Conservation (phyloP, 2,329 filamentous ascomycete genomes). For the Chlorencoelia australis region DNA sequence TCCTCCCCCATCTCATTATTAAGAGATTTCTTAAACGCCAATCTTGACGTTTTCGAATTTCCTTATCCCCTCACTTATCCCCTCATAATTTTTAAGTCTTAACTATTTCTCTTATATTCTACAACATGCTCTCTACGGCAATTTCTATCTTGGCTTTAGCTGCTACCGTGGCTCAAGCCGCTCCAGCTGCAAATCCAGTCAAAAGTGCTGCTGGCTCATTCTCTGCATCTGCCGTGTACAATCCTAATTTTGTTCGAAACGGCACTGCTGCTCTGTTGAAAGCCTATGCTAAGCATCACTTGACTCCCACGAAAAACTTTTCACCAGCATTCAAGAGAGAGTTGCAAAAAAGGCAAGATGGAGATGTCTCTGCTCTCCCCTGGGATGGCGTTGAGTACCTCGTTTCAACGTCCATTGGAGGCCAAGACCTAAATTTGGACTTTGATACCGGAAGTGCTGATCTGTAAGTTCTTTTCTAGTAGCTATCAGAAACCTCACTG, state of each 20-base stretch:
- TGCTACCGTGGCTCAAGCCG: constrained; percentile 16
- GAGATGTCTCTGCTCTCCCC: constrained; percentile 18
- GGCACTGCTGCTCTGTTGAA: constrained; percentile 25
- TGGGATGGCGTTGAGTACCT: constrained; percentile 22
- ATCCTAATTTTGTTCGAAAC: constrained; percentile 21
- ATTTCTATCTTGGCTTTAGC: constrained; percentile 19
- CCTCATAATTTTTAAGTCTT: too few species aligned
- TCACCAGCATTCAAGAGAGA: constrained; percentile 15
- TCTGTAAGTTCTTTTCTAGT: constrained; percentile 23
- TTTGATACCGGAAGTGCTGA: constrained; percentile 26
- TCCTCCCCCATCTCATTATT: too few species aligned
- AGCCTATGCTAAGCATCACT: constrained; percentile 24
- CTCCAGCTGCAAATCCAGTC: constrained; percentile 12
- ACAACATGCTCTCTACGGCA: constrained; percentile 21
- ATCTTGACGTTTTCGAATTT: too few species aligned
- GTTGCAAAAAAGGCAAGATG: constrained; percentile 24
- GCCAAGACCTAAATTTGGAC: constrained; percentile 24
- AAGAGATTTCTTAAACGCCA: too few species aligned
- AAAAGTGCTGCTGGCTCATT: constrained; percentile 4
- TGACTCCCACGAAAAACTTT: constrained; percentile 21
- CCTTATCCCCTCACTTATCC: too few species aligned
- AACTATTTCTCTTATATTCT: too few species aligned
- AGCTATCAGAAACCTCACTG: too few species aligned
- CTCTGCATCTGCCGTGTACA: constrained; percentile 22
- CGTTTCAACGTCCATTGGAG: constrained; percentile 19